A percentile compares a stretch with the other conserved stretches of the same genome.
phyloP scores from a whole-genome alignment of 2,329 filamentous ascomycete species.

The Arthrobotrys entomopaga region DNA sequence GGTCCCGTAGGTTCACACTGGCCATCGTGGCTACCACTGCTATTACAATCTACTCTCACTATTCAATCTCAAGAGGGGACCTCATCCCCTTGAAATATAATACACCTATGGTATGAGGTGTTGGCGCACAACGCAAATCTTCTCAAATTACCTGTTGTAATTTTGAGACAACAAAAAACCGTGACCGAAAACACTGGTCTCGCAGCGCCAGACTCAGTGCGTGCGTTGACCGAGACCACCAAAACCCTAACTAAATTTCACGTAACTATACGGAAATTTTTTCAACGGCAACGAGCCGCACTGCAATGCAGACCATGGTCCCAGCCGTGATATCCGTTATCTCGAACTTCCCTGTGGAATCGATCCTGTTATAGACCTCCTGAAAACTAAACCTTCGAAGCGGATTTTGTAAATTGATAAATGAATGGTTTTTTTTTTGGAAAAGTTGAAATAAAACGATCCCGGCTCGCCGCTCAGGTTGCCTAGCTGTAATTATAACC shows the following conservation, averaged over 20 bases:
- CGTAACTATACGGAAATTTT: too few relatives aligned
- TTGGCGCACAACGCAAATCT: slow-evolving; percentile 11
- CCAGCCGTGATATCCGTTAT: too few relatives aligned
- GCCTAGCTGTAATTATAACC: too few relatives aligned
- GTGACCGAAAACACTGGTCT: too few relatives aligned
- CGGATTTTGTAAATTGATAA: not conserved
- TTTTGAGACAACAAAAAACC: slow-evolving; percentile 11
- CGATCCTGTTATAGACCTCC: not conserved
- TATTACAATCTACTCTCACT: slow-evolving; percentile 10
- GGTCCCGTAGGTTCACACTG: slow-evolving; percentile 5
- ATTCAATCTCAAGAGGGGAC: slow-evolving; percentile 3
- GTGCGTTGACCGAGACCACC: too few relatives aligned
- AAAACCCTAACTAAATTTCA: too few relatives aligned
- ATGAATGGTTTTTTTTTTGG: not conserved
- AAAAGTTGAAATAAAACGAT: too few relatives aligned
- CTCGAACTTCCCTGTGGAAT: too few relatives aligned
- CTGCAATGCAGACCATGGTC: too few relatives aligned
- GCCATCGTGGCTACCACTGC: slow-evolving; percentile 5
- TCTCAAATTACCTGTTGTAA: slow-evolving; percentile 11
- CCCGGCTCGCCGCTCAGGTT: too few relatives aligned
- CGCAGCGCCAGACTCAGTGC: not conserved
- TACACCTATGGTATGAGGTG: too few relatives aligned
- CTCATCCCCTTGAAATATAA: not conserved
- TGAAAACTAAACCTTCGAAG: not conserved
- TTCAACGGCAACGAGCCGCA: too few relatives aligned